A percentile compares a stretch with the other conserved stretches of the same genome.
phyloP scores from a whole-genome alignment of 2,329 filamentous ascomycete species.

The Claviceps paspali region DNA sequence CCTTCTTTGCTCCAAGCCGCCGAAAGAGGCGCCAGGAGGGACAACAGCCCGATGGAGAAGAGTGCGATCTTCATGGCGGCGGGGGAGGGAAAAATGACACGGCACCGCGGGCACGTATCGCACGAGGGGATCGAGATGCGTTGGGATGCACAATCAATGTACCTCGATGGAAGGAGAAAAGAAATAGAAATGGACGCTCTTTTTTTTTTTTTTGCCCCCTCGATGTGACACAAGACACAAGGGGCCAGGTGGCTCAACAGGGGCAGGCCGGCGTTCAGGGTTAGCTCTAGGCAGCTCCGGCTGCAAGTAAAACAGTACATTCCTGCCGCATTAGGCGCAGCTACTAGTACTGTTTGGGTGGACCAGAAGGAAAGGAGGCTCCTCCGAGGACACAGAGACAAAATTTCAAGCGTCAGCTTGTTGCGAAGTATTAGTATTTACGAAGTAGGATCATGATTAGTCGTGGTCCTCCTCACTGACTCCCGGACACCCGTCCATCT shows the following conservation, averaged over 20 bases:
- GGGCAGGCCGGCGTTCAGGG: conserved; percentile 1
- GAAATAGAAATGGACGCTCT: not conserved
- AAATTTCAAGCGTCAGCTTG: too few species aligned
- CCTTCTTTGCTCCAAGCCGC: conserved; percentile 81
- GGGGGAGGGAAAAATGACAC: conserved; percentile 1
- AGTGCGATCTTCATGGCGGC: conserved; percentile 52
- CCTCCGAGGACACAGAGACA: too few species aligned
- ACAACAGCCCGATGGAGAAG: conserved; percentile 53
- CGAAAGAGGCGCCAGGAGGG: conserved; percentile 49
- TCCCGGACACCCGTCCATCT: conserved; percentile 82
- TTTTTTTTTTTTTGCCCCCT: too few species aligned
- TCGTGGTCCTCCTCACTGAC: conserved; percentile 70
- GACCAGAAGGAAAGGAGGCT: too few species aligned
- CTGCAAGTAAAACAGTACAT: too few species aligned
- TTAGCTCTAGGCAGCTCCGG: too few species aligned
- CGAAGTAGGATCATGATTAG: conserved; percentile 7
- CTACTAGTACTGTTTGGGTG: too few species aligned
- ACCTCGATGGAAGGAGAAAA: not conserved
- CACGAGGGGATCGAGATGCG: not conserved
- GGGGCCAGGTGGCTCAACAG: conserved; percentile 8
- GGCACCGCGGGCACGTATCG: not conserved
- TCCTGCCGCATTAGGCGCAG: too few species aligned
- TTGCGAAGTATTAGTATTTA: not conserved
- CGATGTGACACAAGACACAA: conserved; percentile 1
- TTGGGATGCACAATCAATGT: conserved; percentile 3